Percentiles rank a stretch among this genome's conserved stretches.
Evolutionary conservation across 2,329 filamentous ascomycete genomes (phyloP).

Genomic region (Beauveria scarabaeidicola): DNA sequence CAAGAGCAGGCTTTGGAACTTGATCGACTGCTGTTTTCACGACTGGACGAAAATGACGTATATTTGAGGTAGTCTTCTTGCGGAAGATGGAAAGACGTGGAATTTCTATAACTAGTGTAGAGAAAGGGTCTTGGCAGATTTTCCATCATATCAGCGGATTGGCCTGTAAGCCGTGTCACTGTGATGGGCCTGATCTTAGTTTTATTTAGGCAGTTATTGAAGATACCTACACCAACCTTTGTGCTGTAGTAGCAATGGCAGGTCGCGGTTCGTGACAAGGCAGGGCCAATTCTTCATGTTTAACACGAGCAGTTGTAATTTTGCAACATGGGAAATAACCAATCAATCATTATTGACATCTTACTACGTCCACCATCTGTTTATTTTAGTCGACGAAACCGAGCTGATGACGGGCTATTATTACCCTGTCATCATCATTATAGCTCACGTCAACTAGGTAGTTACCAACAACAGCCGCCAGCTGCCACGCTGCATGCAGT

Average conservation of each 20-base stretch:
- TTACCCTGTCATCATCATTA: neutral
- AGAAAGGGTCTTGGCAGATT: neutral
- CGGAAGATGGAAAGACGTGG: neutral
- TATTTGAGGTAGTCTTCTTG: neutral
- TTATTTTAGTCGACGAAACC: too few species aligned
- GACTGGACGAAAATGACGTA: neutral
- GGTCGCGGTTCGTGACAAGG: too few species aligned
- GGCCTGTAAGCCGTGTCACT: neutral
- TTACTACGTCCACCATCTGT: too few species aligned
- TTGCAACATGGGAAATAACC: too few species aligned
- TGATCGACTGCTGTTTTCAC: neutral
- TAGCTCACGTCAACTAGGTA: too few species aligned
- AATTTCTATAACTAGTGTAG: neutral
- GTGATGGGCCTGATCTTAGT: too few species aligned
- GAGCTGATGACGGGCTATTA: neutral
- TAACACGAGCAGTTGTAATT: too few species aligned
- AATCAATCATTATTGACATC: too few species aligned
- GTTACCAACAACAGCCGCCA: neutral
- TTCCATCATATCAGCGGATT: neutral
- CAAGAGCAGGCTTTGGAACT: neutral
- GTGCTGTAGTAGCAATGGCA: too few species aligned
- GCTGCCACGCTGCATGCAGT: neutral
- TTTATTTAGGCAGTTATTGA: too few species aligned
- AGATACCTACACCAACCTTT: too few species aligned
- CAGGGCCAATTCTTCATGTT: too few species aligned